Percentiles rank a stretch among this genome's conserved stretches.
Conservation (phyloP, 2,329 filamentous ascomycete species). For the Plectosphaerella sp. region DNA sequence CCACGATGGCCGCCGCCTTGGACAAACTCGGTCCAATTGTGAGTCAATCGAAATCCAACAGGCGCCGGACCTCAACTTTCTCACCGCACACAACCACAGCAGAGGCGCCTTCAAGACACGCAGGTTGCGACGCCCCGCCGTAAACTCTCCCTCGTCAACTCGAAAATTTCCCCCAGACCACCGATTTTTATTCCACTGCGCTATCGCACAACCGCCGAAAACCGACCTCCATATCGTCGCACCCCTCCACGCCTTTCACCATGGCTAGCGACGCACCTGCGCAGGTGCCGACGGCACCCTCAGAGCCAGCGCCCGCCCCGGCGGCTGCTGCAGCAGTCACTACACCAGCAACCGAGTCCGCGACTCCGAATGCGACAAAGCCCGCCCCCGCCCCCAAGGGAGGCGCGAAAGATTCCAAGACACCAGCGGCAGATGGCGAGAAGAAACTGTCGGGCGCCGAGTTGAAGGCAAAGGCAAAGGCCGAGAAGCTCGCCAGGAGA, state of each 20-base stretch:
- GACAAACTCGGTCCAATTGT: no score
- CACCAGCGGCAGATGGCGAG: conserved; percentile 19
- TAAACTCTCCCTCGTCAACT: no score
- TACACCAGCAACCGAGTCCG: conserved; percentile 1
- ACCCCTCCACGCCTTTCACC: background rate
- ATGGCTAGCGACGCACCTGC: conserved; percentile 9
- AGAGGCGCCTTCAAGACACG: no score
- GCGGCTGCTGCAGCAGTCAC: conserved; percentile 1
- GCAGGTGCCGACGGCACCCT: background rate
- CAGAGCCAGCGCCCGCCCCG: conserved; percentile 2
- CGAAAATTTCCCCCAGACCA: no score
- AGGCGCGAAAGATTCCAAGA: conserved; percentile 4
- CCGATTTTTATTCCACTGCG: no score
- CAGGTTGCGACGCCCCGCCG: no score
- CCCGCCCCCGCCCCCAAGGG: conserved; percentile 3
- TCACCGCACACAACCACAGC: no score
- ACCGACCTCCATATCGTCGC: background rate
- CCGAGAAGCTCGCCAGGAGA: conserved; percentile 83
- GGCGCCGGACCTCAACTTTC: no score
- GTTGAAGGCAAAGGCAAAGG: conserved; percentile 83
- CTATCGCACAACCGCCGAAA: no score
- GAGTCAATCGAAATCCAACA: no score
- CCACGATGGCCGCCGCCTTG: background rate
- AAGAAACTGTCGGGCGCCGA: conserved; percentile 70
- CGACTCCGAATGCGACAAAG: conserved; percentile 2